phyloP scores from a whole-genome alignment of 345 rosid genomes.

The Iberis pinnata region DNA sequence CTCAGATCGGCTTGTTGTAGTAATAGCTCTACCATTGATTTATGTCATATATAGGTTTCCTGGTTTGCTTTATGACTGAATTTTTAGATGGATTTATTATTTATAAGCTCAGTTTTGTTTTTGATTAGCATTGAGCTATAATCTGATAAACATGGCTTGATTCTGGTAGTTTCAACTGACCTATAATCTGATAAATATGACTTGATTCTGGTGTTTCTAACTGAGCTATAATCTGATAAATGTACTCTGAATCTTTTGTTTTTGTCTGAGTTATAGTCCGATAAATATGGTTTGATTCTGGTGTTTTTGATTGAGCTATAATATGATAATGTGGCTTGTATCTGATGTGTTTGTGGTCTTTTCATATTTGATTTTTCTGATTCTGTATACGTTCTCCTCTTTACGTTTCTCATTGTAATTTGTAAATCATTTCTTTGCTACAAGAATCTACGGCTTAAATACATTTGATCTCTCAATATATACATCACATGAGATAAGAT shows the following conservation, averaged over 20 bases:
- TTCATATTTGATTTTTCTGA: not conserved
- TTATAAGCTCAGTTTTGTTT: not conserved
- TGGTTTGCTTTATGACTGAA: not conserved
- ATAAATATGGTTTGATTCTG: no score
- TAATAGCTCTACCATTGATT: no score
- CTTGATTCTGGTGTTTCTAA: no score
- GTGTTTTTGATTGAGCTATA: conserved; percentile 3
- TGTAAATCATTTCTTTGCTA: not conserved
- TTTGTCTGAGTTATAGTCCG: conserved; percentile 5
- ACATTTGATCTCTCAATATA: not conserved
- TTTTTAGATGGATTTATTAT: not conserved
- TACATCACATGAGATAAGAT: conserved; percentile 2
- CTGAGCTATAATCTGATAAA: conserved; percentile 1
- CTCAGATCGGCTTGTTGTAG: no score
- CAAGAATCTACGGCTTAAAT: not conserved
- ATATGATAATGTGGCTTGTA: not conserved
- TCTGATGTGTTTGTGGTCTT: not conserved
- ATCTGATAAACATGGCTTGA: not conserved
- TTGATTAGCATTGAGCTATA: not conserved
- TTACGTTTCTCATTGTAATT: not conserved
- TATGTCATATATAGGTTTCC: not conserved
- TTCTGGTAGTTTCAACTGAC: not conserved
- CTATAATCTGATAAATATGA: conserved; percentile 6
- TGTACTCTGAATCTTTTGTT: no score
- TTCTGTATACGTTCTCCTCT: not conserved